phyloP scores from a whole-genome alignment of 768 basidiomycete species.

The Phylloporus sp. region DNA sequence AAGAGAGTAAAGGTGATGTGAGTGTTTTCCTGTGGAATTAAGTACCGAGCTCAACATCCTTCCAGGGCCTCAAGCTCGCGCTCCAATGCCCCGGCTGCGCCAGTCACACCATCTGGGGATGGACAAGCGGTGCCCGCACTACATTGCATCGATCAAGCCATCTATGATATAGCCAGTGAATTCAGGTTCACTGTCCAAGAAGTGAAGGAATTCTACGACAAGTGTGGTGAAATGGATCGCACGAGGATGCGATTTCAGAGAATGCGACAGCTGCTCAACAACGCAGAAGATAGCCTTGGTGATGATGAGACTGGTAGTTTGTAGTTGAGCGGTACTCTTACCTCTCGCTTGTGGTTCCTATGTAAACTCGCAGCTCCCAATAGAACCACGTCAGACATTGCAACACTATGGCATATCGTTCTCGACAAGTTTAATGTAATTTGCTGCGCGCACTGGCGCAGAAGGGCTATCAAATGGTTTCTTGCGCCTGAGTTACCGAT shows the following conservation, averaged over 20 bases:
- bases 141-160: constrained; percentile 62
- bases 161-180: constrained; percentile 62
- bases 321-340: constrained; percentile 2
- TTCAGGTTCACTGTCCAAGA: constrained; percentile 71
- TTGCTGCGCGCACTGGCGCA: constrained; percentile 67
- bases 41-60: background rate
- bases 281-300: constrained; percentile 19
- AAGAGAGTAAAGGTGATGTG: constrained; percentile 46
- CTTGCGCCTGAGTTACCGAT: constrained; percentile 50
- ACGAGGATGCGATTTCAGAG: constrained; percentile 61
- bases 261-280: constrained; percentile 52
- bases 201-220: constrained; percentile 74
- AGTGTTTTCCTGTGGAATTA: constrained; percentile 12
- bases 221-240: constrained; percentile 62
- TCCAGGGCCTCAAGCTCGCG: constrained; percentile 2
- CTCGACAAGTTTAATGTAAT: constrained; percentile 63
- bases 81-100: background rate
- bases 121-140: constrained; percentile 24
- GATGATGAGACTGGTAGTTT: constrained; percentile 1
- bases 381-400: background rate
- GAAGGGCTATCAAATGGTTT: constrained; percentile 78
- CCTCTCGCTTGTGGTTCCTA: background rate
- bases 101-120: constrained; percentile 5
- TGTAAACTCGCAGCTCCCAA: background rate
- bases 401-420: constrained; percentile 42